These are phyloP conservation scores for Saturnispora diversa DNA, from an alignment of 805 yeast genomes.

Conservation along the genomic window DNA sequence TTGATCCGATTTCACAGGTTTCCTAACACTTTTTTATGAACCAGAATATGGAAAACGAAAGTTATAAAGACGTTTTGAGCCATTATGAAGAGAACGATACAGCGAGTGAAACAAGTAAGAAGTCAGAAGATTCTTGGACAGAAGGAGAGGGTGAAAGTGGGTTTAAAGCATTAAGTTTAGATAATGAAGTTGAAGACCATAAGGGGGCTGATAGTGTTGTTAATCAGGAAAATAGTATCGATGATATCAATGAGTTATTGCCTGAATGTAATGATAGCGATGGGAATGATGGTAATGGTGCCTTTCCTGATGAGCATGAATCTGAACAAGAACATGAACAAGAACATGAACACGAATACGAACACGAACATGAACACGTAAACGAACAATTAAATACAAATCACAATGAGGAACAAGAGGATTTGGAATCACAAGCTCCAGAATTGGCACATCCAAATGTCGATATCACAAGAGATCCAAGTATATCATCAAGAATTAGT, in stretches of 20 bases:
- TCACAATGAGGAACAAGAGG: conserved; percentile 9
- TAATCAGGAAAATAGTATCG: not conserved
- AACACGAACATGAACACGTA: not conserved
- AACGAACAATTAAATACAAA: too few species aligned
- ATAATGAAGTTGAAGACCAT: not conserved
- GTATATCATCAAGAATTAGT: conserved; percentile 13
- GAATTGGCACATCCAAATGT: conserved; percentile 12
- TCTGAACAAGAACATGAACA: conserved; percentile 1
- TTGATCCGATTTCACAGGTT: too few species aligned
- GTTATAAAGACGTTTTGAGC: not conserved
- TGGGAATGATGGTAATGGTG: not conserved
- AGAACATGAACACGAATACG: conserved; percentile 4
- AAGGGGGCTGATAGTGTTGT: conserved; percentile 1
- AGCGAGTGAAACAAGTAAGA: not conserved
- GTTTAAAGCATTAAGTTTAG: not conserved
- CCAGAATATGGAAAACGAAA: not conserved
- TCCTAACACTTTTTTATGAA: not conserved
- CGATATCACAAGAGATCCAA: conserved; percentile 14
- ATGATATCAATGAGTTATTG: not conserved
- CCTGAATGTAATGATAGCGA: not conserved
- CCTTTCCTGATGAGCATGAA: not conserved
- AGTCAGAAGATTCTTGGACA: conserved; percentile 3
- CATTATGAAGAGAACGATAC: conserved; percentile 3
- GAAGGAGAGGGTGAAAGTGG: conserved; percentile 1
- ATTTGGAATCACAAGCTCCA: conserved; percentile 1